A percentile compares a stretch with the other conserved stretches of the same genome.
Evolutionary conservation across 1,284 basidiomycete genomes (phyloP).

Genomic region (Golubevia pallescens): DNA sequence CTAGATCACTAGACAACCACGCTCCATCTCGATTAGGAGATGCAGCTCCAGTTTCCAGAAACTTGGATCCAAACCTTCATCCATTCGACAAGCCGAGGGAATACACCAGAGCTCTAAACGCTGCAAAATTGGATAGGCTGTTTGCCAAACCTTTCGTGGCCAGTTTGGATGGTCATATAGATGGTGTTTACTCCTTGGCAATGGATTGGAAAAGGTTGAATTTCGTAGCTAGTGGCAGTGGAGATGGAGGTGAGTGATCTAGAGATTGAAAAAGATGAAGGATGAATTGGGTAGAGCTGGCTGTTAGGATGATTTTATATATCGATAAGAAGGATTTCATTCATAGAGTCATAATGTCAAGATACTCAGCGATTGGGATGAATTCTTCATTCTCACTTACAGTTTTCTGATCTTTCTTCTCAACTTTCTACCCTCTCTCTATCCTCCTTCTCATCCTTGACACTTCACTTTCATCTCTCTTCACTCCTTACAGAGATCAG

Average conservation of each 20-base stretch:
- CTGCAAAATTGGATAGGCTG: slow-evolving; percentile 94
- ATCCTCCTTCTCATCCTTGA: neutral
- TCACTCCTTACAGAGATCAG: slow-evolving; percentile 73
- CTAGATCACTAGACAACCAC: slow-evolving; percentile 80
- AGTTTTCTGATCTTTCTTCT: neutral
- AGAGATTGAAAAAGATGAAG: neutral
- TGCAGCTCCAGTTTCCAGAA: slow-evolving; percentile 84
- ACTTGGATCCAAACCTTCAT: slow-evolving; percentile 90
- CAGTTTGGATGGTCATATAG: slow-evolving; percentile 87
- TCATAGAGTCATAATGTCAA: too few relatives aligned
- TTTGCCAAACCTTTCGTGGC: slow-evolving; percentile 96
- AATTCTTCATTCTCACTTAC: too few relatives aligned
- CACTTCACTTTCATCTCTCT: neutral
- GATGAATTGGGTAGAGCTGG: neutral
- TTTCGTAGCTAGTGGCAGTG: slow-evolving; percentile 88
- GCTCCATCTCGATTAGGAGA: slow-evolving; percentile 73
- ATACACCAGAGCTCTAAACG: slow-evolving; percentile 90
- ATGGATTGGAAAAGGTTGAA: slow-evolving; percentile 79
- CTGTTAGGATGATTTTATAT: too few relatives aligned
- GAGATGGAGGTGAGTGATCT: slow-evolving; percentile 80
- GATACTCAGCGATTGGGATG: too few relatives aligned
- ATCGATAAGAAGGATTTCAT: too few relatives aligned
- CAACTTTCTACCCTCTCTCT: neutral
- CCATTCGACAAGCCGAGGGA: slow-evolving; percentile 91
- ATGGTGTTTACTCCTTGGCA: slow-evolving; percentile 88